Percentiles rank a stretch among this genome's conserved stretches.
Evolutionary conservation across 768 basidiomycete species (phyloP).

Genomic region (Serendipita indica): DNA sequence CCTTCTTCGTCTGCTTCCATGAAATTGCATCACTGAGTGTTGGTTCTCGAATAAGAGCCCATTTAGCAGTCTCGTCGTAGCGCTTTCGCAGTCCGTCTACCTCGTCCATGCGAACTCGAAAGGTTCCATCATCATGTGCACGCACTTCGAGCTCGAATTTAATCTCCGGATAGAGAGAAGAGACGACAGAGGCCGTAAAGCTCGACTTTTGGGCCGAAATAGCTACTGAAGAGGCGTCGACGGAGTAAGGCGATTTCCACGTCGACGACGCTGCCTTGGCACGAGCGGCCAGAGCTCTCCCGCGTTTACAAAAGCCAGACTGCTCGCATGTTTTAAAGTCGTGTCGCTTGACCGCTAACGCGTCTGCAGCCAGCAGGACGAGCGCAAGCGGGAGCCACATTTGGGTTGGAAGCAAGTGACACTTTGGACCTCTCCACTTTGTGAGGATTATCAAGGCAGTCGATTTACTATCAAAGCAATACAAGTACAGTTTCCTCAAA

Average conservation of each 20-base stretch:
- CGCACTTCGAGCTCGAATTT: conserved; percentile 69
- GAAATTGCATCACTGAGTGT: conserved; percentile 39
- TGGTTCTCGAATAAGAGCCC: conserved; percentile 74
- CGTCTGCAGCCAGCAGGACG: conserved; percentile 11
- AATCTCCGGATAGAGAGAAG: conserved; percentile 69
- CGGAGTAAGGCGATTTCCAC: conserved; percentile 81
- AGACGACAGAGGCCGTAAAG: conserved; percentile 64
- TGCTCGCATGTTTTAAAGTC: conserved; percentile 96
- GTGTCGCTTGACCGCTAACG: conserved; percentile 32
- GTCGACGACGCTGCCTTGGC: conserved; percentile 39
- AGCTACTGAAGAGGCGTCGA: conserved; percentile 43
- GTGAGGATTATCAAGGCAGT: neutral
- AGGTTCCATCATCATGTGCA: conserved; percentile 76
- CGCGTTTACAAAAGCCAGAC: conserved; percentile 86
- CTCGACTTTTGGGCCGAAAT: conserved; percentile 36
- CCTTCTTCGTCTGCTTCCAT: conserved; percentile 53
- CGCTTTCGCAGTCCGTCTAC: conserved; percentile 60
- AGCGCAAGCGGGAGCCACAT: conserved; percentile 9
- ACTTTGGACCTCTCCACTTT: neutral
- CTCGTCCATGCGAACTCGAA: conserved; percentile 89
- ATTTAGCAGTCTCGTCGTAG: conserved; percentile 83
- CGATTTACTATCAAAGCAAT: neutral
- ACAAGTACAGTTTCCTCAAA: neutral
- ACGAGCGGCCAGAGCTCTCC: conserved; percentile 66
- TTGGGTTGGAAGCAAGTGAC: neutral